Conservation (phyloP, 495 filamentous ascomycete species). For the Saxophila tyrrhenica region DNA sequence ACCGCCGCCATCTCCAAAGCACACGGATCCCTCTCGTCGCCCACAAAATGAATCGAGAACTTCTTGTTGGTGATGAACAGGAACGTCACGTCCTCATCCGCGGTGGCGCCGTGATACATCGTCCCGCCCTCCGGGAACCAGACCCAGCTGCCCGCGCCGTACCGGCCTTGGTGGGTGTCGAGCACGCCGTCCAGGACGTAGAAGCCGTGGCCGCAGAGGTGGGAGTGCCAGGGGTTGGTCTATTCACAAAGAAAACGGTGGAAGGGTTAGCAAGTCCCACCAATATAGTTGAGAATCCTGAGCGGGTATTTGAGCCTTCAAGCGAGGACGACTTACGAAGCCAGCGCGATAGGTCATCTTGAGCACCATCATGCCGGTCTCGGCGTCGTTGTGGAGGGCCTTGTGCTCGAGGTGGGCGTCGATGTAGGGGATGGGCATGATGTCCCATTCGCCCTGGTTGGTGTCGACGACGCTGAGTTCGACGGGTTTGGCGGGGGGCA, state of each 20-base stretch:
- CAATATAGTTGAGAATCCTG: no score
- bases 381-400: background rate
- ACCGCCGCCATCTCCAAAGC: background rate
- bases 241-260: no score
- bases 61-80: background rate
- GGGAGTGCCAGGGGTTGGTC: background rate
- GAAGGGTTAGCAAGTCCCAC: no score
- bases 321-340: no score
- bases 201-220: background rate
- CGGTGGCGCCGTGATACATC: background rate
- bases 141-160: background rate
- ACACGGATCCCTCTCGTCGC: background rate
- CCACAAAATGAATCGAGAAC: background rate
- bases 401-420: background rate
- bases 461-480: background rate
- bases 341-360: background rate
- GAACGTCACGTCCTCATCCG: background rate
- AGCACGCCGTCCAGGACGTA: background rate
- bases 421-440: background rate
- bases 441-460: background rate
- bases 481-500: background rate
- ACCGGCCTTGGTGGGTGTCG: background rate
- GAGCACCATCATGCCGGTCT: background rate
- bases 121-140: background rate
- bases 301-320: no score